A percentile compares a stretch with the other conserved stretches of the same genome.
phyloP scores from a whole-genome alignment of 805 yeast species.

The Saccharomycopsis sp. region DNA sequence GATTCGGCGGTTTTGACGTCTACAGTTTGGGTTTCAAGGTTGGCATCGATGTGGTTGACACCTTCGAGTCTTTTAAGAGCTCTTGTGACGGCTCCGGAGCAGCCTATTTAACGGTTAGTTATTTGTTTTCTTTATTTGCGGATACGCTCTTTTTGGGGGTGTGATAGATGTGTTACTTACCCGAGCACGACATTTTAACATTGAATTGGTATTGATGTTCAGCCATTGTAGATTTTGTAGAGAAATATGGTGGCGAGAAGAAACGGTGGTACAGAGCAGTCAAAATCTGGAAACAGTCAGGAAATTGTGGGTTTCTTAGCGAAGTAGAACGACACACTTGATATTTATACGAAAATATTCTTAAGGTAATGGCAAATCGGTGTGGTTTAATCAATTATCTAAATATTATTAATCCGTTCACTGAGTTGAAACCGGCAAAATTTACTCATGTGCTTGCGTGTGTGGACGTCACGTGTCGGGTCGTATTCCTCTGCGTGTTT shows the following conservation, averaged over 20 bases:
- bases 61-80: constrained; percentile 69
- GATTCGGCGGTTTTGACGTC: constrained; percentile 54
- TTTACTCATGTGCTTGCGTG: background rate
- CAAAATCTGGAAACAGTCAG: no score
- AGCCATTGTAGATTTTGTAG: constrained; percentile 1
- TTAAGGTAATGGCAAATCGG: background rate
- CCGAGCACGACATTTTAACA: constrained; percentile 80
- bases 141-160: background rate
- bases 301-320: no score
- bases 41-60: constrained; percentile 63
- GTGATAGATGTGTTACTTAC: constrained; percentile 27
- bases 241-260: background rate
- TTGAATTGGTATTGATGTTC: constrained; percentile 65
- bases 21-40: constrained; percentile 76
- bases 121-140: no score
- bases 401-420: background rate
- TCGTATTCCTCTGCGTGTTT: background rate
- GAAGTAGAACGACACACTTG: background rate
- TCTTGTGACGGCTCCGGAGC: constrained; percentile 79
- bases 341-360: background rate
- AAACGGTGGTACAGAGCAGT: background rate
- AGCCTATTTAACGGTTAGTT: constrained; percentile 37
- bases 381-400: background rate
- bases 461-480: no score
- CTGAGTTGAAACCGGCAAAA: background rate